phyloP scores from a whole-genome alignment of 108 stramenopile species.

The Fistulifera pelliculosa region DNA sequence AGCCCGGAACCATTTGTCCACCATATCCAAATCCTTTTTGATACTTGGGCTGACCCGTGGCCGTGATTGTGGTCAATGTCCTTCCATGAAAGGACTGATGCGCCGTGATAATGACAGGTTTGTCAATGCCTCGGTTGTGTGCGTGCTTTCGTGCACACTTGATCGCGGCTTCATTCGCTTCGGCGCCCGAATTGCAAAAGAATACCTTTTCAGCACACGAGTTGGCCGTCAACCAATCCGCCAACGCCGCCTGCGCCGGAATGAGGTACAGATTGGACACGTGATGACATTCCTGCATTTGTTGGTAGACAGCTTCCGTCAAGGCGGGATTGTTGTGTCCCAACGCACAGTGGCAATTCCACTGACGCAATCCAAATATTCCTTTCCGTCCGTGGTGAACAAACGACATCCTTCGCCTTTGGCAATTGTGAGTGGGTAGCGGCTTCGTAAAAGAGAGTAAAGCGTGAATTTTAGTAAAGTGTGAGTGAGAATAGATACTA shows the following conservation, averaged over 20 bases:
- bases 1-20: slow-evolving; percentile 83
- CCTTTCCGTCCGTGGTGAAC: slow-evolving; percentile 69
- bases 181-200: slow-evolving; percentile 97
- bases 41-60: slow-evolving; percentile 96
- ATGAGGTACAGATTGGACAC: slow-evolving; percentile 92
- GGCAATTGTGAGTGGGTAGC: slow-evolving; percentile 77
- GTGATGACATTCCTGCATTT: slow-evolving; percentile 88
- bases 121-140: slow-evolving; percentile 58
- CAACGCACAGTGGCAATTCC: slow-evolving; percentile 95
- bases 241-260: slow-evolving; percentile 82
- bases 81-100: slow-evolving; percentile 92
- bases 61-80: slow-evolving; percentile 88
- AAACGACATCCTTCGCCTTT: slow-evolving; percentile 76
- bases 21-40: slow-evolving; percentile 85
- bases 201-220: slow-evolving; percentile 90
- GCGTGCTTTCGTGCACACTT: slow-evolving; percentile 91
- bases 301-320: slow-evolving; percentile 65
- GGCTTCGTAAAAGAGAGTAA: slow-evolving; percentile 18
- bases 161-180: slow-evolving; percentile 96
- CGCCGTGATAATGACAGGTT: slow-evolving; percentile 92
- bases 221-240: slow-evolving; percentile 86
- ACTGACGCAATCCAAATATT: slow-evolving; percentile 91
- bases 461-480: neutral
- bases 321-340: slow-evolving; percentile 86
- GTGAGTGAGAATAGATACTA: neutral